Evolutionary conservation across 2,329 filamentous ascomycete species (phyloP), one percentile per base, ranked within the genome.

Genomic region (Gaeumannomyces tritici): DNA sequence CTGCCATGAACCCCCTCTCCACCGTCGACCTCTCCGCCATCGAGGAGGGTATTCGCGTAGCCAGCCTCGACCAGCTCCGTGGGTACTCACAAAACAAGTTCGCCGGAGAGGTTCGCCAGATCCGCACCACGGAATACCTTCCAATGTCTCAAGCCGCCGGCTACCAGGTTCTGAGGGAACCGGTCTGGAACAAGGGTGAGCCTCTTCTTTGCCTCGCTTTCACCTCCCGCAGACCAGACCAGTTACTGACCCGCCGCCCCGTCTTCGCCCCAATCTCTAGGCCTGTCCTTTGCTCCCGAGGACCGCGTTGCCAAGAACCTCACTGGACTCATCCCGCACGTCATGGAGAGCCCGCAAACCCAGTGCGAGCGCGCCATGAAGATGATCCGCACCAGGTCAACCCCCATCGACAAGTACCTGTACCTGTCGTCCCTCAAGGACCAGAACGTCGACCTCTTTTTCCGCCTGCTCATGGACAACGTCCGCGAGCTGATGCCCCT

Each of bases 391-490:
- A 83, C 83, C 65, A 86, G 89, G 66, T 77, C 83, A 66, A 90
- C 89, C 58, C 78, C 80, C 67, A 86, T 95, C 70, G 90, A 93
- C 82, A 91, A 90, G 79, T 93, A 92, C 76, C 83, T 92, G 62
- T 95, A 93, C 76, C 81, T 95, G 73, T 90, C 88, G 57, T 81
- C 84, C 66, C 77, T 93, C 74, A 89, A 91, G 42, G 59, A 51
- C 27, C 60, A 61, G 26, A 93, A 93, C 73, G 83, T 85, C 65
- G 88, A 93, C 73, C 83, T 95, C 63, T 95, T 93, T 80, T 93
- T 91, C 80, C 85, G 90, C 67, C 82, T 93, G 65, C 80, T 93
- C 66, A 89, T 91, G 66, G 85, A 91, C 75, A 67, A 93, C 76
- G 78, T 88, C 64, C 81, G 88, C 77, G 89, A 92, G 70, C 79